phyloP scores from a whole-genome alignment of 2,329 filamentous ascomycete genomes.

The Fonsecaea erecta region DNA sequence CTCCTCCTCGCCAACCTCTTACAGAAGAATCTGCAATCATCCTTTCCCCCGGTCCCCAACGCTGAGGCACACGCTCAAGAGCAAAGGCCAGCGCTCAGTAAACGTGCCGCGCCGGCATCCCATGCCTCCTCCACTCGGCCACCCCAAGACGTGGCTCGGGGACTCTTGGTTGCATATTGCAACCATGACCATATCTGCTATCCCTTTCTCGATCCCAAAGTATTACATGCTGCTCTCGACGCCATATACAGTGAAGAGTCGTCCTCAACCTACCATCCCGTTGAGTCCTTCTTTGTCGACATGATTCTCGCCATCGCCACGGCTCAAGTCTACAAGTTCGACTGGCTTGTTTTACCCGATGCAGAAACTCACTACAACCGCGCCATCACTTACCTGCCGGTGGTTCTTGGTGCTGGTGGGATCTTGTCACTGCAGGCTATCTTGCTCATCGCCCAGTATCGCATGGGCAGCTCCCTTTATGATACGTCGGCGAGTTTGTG shows the following conservation, averaged over 20 bases:
- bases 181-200: no score
- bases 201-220: slow-evolving; percentile 54
- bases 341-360: background rate
- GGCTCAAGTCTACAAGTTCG: slow-evolving; percentile 5
- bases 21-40: no score
- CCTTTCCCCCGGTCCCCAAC: no score
- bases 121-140: no score
- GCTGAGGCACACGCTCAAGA: no score
- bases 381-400: background rate
- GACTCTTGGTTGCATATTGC: no score
- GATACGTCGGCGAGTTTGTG: background rate
- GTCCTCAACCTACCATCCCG: background rate
- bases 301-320: slow-evolving; percentile 6
- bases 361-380: slow-evolving; percentile 2
- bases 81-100: no score
- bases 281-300: background rate
- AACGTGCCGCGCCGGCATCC: no score
- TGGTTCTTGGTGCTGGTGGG: background rate
- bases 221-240: background rate
- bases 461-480: background rate
- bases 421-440: background rate
- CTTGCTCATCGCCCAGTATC: background rate
- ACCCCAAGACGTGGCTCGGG: no score
- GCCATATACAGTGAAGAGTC: background rate
- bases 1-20: no score